A percentile compares a stretch with the other conserved stretches of the same genome.
Conservation (phyloP, 2,329 filamentous ascomycete genomes). For the Fusarium drepaniforme region DNA sequence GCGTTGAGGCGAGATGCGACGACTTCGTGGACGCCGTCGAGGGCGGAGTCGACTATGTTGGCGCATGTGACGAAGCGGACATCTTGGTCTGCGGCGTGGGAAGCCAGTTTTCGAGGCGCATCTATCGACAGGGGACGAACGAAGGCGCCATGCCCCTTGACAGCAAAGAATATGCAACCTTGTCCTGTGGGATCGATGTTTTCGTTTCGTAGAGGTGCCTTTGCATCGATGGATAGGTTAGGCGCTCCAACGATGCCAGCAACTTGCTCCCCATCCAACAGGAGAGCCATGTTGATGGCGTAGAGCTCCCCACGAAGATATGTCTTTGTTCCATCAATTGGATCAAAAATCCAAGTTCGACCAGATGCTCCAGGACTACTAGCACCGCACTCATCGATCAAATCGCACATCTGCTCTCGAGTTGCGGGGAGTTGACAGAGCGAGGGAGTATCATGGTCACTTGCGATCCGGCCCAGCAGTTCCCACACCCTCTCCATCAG, state of each 20-base stretch:
- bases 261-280: slow-evolving; percentile 63
- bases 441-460: slow-evolving; percentile 41
- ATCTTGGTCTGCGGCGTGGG: slow-evolving; percentile 41
- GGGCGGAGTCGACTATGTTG: slow-evolving; percentile 60
- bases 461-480: slow-evolving; percentile 52
- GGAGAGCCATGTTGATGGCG: slow-evolving; percentile 67
- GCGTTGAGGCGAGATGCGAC: slow-evolving; percentile 58
- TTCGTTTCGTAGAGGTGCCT: slow-evolving; percentile 56
- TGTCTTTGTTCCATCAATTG: slow-evolving; percentile 71
- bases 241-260: slow-evolving; percentile 64
- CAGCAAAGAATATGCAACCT: slow-evolving; percentile 65
- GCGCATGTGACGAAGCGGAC: slow-evolving; percentile 62
- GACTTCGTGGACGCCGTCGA: slow-evolving; percentile 60
- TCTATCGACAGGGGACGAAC: slow-evolving; percentile 54
- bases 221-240: slow-evolving; percentile 56
- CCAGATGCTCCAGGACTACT: slow-evolving; percentile 53
- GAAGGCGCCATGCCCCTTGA: slow-evolving; percentile 61
- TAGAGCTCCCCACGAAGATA: slow-evolving; percentile 67
- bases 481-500: slow-evolving; percentile 62
- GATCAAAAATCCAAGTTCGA: slow-evolving; percentile 70
- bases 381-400: slow-evolving; percentile 65
- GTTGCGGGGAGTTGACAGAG: slow-evolving; percentile 51
- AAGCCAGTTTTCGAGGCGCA: slow-evolving; percentile 49
- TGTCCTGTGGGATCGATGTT: slow-evolving; percentile 56
- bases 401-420: slow-evolving; percentile 61